Conservation (phyloP, 345 rosid genomes). For the Syzygium oleosum region DNA sequence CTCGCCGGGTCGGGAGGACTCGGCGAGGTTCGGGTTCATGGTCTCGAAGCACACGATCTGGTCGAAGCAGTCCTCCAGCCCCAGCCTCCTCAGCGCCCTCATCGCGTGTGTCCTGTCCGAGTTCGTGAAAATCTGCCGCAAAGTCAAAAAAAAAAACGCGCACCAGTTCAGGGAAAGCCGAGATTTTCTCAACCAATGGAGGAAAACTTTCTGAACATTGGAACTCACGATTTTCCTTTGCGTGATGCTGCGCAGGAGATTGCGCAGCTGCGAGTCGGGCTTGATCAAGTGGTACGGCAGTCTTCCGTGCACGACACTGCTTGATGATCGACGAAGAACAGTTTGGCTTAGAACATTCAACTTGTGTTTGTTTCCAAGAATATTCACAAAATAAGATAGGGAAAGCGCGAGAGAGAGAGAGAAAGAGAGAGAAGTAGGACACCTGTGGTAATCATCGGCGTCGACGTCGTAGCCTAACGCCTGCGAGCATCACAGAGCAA, state of each 20-base stretch:
- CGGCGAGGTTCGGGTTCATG: constrained; percentile 67
- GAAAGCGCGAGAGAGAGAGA: not conserved
- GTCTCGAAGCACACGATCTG: constrained; percentile 86
- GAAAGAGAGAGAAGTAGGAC: not conserved
- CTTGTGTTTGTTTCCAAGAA: not conserved
- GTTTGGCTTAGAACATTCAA: not conserved
- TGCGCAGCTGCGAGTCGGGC: constrained; percentile 51
- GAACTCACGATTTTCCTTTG: constrained; percentile 68
- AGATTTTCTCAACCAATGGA: not conserved
- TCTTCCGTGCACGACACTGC: constrained; percentile 92
- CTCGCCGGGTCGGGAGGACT: constrained; percentile 55
- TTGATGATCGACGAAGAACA: not conserved
- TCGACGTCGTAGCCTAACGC: constrained; percentile 63
- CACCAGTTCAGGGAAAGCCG: not conserved
- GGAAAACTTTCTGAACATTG: not conserved
- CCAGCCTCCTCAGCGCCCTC: constrained; percentile 41
- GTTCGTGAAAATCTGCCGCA: constrained; percentile 67
- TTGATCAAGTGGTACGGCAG: constrained; percentile 78
- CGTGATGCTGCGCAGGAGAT: constrained; percentile 47
- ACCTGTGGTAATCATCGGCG: constrained; percentile 92
- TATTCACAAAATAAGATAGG: not conserved
- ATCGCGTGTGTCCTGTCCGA: constrained; percentile 79
- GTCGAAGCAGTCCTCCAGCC: constrained; percentile 72
- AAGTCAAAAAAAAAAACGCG: not conserved
- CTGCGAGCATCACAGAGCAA: constrained; percentile 20